These are phyloP conservation scores for Calvatia gigantea DNA, from an alignment of 768 basidiomycete genomes.

Conservation along the genomic window DNA sequence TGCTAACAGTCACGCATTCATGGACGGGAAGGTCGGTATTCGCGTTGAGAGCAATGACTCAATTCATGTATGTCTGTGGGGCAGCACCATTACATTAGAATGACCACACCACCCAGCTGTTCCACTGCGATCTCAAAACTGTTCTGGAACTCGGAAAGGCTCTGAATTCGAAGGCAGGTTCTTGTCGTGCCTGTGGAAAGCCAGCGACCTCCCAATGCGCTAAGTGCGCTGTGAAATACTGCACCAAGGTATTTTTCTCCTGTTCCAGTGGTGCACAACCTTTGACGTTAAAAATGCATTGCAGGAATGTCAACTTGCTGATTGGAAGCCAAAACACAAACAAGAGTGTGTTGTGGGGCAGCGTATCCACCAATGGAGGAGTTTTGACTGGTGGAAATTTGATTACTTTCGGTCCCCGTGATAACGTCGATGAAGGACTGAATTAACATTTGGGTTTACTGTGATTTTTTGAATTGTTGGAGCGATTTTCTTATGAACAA, in stretches of 20 bases:
- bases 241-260: neutral
- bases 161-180: neutral
- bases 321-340: slow-evolving; percentile 11
- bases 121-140: slow-evolving; percentile 1
- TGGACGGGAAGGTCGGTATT: slow-evolving; percentile 15
- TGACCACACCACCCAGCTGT: neutral
- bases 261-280: neutral
- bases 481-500: no score
- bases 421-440: no score
- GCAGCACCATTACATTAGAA: neutral
- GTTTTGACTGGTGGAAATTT: slow-evolving; percentile 6
- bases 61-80: neutral
- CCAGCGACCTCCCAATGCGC: slow-evolving; percentile 1
- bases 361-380: neutral
- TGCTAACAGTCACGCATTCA: slow-evolving; percentile 14
- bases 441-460: no score
- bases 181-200: slow-evolving; percentile 10
- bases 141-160: neutral
- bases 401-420: neutral
- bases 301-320: slow-evolving; percentile 5
- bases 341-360: slow-evolving; percentile 2
- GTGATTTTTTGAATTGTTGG: no score
- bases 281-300: neutral
- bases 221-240: slow-evolving; percentile 8
- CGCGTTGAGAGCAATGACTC: slow-evolving; percentile 11